A percentile compares a stretch with the other conserved stretches of the same genome.
phyloP scores from a whole-genome alignment of 345 rosid species.

The Draba incana region DNA sequence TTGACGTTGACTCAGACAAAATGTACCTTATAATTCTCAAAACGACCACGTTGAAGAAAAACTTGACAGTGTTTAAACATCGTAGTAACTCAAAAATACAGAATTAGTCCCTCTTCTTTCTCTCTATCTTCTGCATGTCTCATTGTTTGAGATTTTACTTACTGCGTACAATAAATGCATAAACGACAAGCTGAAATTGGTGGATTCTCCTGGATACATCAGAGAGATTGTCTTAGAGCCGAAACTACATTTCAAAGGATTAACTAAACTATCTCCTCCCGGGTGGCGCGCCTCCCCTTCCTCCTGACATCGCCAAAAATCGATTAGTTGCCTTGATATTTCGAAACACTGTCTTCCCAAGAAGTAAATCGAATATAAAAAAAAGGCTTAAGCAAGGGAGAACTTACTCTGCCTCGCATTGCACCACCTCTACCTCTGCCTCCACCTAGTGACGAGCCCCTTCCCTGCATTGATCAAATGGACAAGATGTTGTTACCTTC shows the following conservation, averaged over 20 bases:
- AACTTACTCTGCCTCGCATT: slow-evolving; percentile 87
- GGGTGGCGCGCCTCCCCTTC: slow-evolving; percentile 81
- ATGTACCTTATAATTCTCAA: too few species aligned
- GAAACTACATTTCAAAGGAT: background rate
- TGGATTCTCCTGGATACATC: background rate
- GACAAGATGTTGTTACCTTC: slow-evolving; percentile 5
- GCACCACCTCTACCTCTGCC: slow-evolving; percentile 87
- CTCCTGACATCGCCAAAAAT: slow-evolving; percentile 40
- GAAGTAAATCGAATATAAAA: background rate
- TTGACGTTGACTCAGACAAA: too few species aligned
- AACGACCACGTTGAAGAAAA: too few species aligned
- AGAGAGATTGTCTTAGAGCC: background rate
- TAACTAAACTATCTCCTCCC: slow-evolving; percentile 56
- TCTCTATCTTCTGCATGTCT: too few species aligned
- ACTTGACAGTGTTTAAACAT: too few species aligned
- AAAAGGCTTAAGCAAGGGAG: background rate
- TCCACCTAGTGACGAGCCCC: slow-evolving; percentile 75
- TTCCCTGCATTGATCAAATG: slow-evolving; percentile 61
- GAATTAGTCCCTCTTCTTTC: too few species aligned
- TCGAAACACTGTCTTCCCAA: slow-evolving; percentile 6
- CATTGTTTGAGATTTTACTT: background rate
- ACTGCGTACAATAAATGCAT: background rate
- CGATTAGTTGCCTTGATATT: background rate
- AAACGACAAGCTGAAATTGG: too few species aligned
- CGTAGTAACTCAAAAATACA: too few species aligned